Evolutionary conservation across 169 alveolate genomes (phyloP).

Genomic region (Cryptosporidium sp.): DNA sequence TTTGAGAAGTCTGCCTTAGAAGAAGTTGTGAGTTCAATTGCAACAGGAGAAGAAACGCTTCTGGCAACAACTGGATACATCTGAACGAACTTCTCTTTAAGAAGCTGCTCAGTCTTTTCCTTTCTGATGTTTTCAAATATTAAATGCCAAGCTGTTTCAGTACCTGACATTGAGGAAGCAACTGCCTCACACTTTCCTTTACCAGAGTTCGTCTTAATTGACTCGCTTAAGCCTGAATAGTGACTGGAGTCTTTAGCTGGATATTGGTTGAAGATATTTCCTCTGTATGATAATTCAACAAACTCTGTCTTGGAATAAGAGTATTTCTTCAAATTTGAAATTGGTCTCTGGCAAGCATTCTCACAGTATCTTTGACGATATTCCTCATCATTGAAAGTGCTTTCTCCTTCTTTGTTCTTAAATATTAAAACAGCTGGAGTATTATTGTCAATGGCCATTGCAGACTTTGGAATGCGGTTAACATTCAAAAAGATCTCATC

Average conservation of each 20-base stretch:
- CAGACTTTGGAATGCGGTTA: constrained; percentile 27
- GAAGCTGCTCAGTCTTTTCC: not conserved
- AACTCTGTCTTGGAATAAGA: constrained; percentile 56
- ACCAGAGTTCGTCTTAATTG: constrained; percentile 26
- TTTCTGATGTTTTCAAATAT: constrained; percentile 31
- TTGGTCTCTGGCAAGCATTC: constrained; percentile 49
- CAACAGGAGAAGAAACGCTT: constrained; percentile 12
- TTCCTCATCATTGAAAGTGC: constrained; percentile 18
- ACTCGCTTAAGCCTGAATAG: not conserved
- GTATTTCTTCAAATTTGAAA: constrained; percentile 19
- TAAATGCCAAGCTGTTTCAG: constrained; percentile 20
- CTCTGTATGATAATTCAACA: constrained; percentile 55
- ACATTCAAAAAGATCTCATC: constrained; percentile 48
- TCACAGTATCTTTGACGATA: constrained; percentile 39
- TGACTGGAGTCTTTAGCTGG: constrained; percentile 42
- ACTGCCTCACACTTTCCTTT: constrained; percentile 17
- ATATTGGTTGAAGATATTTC: constrained; percentile 40
- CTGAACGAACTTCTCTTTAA: not conserved
- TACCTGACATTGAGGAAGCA: constrained; percentile 19
- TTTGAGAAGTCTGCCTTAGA: not conserved
- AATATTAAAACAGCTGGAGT: constrained; percentile 40
- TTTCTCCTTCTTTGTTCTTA: not conserved
- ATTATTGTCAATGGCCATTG: not conserved
- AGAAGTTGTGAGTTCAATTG: constrained; percentile 22
- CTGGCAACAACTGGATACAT: constrained; percentile 38